Base-by-base conservation (phyloP, 2,329 filamentous ascomycete genomes). In the Cladosporium sp. region DNA sequence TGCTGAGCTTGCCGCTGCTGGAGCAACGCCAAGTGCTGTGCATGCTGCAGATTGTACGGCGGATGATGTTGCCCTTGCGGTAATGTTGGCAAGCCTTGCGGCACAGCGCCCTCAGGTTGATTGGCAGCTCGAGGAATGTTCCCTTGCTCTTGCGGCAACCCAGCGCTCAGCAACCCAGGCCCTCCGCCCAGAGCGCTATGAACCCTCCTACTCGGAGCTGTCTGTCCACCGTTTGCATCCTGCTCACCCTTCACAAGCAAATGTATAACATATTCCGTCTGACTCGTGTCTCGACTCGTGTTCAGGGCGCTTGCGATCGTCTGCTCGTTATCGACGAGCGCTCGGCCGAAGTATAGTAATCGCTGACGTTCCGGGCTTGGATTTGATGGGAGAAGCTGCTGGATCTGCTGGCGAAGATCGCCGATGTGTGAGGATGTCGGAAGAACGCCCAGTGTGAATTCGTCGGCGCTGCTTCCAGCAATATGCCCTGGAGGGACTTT, bases 331-430 rank as follows among this genome's bases (percentile, higher is more conserved):
- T 77, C 71, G 6, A 72, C 63, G 6, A 84, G 70, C 28, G 77
- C 73, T 52, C 76, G 72, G 16, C 82, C 82, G 46, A 74, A 69
- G 59, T 82, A 83, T 16, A 84, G 82, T 54, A 85, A 64, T 41
- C 80, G 73, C 68, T 84, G 81, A 41, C 70, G 65, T 14, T 70
- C 64, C 1, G 74, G 70, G 8, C 66, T 48, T 32, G 77, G 75
- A 51, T 70, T 69, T 31, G 69, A 69, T 8, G 77, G 70, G n/a
- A 82, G 64, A 9, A 70, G 66, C 54, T 75, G 62, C 43, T 75
- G 71, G 52, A 85, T 78, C 50, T 69, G 73, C 41, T 70, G 61
- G 57, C 79, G 80, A n/a, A 85, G 68, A 46, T 75, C 70, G 16
- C 67, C 72, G 44, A 85, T 65, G 2, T 76, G 82, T 2, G 69